Conservation (phyloP, 352 stramenopile genomes). For the Saprolegnia parasitica region DNA sequence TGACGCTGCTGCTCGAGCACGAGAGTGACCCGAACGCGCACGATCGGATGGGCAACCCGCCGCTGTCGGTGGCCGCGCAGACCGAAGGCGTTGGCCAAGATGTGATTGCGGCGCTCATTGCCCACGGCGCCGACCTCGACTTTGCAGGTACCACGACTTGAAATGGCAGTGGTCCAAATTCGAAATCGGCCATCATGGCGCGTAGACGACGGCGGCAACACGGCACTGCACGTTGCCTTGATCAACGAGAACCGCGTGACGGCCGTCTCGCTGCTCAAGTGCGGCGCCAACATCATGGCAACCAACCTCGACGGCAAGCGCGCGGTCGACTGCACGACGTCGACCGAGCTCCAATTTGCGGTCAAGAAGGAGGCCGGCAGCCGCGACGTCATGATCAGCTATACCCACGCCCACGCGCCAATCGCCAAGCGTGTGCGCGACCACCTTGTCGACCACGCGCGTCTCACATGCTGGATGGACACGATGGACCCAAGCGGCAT, state of each 20-base stretch:
- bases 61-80: constrained; percentile 63
- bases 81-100: constrained; percentile 47
- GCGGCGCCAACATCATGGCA: constrained; percentile 61
- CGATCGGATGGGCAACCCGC: constrained; percentile 45
- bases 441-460: constrained; percentile 49
- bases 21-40: constrained; percentile 41
- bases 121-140: constrained; percentile 41
- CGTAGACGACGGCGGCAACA: constrained; percentile 42
- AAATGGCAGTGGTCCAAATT: neutral
- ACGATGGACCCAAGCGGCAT: constrained; percentile 78
- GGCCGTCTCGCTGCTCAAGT: constrained; percentile 62
- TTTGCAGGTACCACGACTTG: constrained; percentile 28
- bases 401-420: constrained; percentile 62
- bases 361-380: constrained; percentile 68
- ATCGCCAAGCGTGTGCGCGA: constrained; percentile 61
- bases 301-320: constrained; percentile 58
- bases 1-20: constrained; percentile 46
- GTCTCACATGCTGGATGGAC: constrained; percentile 78
- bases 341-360: constrained; percentile 65
- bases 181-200: too few species aligned
- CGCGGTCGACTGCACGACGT: constrained; percentile 75
- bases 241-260: constrained; percentile 64
- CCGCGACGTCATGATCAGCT: constrained; percentile 80
- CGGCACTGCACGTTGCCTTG: constrained; percentile 66
- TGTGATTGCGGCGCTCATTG: constrained; percentile 46